These are phyloP conservation scores for Talaromyces liani DNA, from an alignment of 495 filamentous ascomycete species.

Conservation along the genomic window DNA sequence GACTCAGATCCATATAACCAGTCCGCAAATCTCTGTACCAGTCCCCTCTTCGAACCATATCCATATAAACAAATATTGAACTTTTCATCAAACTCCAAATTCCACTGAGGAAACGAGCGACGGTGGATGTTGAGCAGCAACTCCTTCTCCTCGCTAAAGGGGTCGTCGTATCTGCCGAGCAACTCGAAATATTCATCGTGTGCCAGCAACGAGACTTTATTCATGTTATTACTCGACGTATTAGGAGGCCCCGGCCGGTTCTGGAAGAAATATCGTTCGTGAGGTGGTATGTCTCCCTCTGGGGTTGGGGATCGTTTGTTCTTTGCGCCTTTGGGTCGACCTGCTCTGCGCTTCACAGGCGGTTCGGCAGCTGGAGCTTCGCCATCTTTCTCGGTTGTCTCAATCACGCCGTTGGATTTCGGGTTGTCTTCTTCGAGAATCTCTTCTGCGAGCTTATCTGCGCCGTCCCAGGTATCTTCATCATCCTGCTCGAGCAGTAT, in stretches of 20 bases:
- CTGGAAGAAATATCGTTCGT: constrained; percentile 91
- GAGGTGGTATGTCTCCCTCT: constrained; percentile 67
- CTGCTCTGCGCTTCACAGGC: constrained; percentile 49
- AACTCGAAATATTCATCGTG: constrained; percentile 87
- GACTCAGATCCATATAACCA: constrained; percentile 47
- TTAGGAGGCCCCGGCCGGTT: constrained; percentile 73
- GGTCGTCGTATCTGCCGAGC: constrained; percentile 57
- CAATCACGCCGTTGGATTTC: constrained; percentile 30
- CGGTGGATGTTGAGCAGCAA: constrained; percentile 69
- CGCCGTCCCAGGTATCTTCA: constrained; percentile 71
- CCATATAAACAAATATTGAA: constrained; percentile 92
- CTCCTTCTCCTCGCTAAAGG: constrained; percentile 61
- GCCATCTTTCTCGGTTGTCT: constrained; percentile 27
- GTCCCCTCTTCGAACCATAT: constrained; percentile 76
- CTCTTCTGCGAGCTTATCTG: constrained; percentile 62
- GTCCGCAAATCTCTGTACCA: constrained; percentile 71
- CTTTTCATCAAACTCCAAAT: constrained; percentile 79
- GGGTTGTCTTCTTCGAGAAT: constrained; percentile 51
- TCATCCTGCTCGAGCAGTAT: constrained; percentile 63
- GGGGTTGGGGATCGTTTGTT: constrained; percentile 73
- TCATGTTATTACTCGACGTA: constrained; percentile 80
- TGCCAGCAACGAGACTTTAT: constrained; percentile 66
- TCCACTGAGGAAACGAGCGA: constrained; percentile 83
- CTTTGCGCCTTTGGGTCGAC: constrained; percentile 50
- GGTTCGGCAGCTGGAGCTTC: constrained; percentile 27